phyloP scores from a whole-genome alignment of 2,329 filamentous ascomycete species.

The Aspergillus fructus region DNA sequence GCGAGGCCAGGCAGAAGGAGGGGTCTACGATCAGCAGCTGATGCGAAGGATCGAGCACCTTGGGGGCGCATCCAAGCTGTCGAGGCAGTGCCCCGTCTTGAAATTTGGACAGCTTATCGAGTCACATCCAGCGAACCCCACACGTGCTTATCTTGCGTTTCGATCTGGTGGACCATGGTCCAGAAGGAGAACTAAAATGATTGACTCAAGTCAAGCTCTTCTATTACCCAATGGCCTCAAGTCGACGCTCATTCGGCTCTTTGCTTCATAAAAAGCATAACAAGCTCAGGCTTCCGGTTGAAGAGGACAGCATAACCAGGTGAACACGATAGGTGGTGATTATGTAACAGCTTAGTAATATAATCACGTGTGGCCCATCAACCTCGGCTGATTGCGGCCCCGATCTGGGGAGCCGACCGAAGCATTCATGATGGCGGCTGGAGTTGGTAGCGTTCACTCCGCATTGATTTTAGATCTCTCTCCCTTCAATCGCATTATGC shows the following conservation, averaged over 20 bases:
- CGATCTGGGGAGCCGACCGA: slow-evolving; percentile 22
- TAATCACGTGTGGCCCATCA: slow-evolving; percentile 14
- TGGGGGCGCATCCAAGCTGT: background rate
- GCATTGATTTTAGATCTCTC: background rate
- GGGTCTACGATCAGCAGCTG: background rate
- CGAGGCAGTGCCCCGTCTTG: too few species aligned
- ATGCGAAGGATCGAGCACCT: background rate
- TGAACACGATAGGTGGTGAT: background rate
- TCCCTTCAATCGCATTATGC: slow-evolving; percentile 29
- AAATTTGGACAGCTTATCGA: background rate
- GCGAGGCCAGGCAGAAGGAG: background rate
- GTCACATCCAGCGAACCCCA: background rate
- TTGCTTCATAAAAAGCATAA: too few species aligned
- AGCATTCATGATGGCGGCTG: slow-evolving; percentile 2
- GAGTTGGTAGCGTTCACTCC: background rate
- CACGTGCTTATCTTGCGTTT: background rate
- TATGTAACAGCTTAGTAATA: background rate
- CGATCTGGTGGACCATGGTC: too few species aligned
- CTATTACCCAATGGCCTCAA: too few species aligned
- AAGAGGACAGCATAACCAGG: too few species aligned
- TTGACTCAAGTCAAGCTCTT: too few species aligned
- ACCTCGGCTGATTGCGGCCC: slow-evolving; percentile 18
- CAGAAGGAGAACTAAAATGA: too few species aligned
- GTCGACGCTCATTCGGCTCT: too few species aligned
- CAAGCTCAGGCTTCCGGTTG: too few species aligned